Evolutionary conservation across 2,329 filamentous ascomycete species (phyloP), one percentile per base, ranked within the genome.

Genomic region (Zasmidium cellare): DNA sequence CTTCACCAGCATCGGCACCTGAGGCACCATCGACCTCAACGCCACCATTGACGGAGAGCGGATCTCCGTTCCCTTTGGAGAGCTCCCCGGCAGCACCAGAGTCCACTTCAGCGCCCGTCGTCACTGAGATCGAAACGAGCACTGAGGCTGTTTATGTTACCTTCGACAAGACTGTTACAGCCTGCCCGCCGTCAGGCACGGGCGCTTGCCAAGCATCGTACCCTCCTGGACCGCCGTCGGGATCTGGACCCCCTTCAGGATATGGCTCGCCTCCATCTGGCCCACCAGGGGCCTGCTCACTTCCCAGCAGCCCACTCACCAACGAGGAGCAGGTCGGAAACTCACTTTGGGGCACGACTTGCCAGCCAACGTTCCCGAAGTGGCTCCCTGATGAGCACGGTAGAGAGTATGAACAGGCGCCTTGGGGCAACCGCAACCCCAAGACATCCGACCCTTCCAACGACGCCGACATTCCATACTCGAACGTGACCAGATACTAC

Each of bases 401-500:
- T 47, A 58, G 35, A n/a, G 23, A 16, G 7, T 67, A 57, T 49
- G 25, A 35, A 1, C 54, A 53, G n/a, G 56, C 60, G 11, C 67
- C 67, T 9, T 70, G 67, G 67, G 67, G 67, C 9, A 56, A 63
- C 19, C 55, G 59, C 19, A 66, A 61, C 3, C 56, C 59, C 22
- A 57, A 61, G 18, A 67, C 65, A 35, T 67, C 64, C 11, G 66
- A 70, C 48, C 66, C 69, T 3, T 70, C 68, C 51, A 62, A 63
- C 53, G 57, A 62, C 50, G 53, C 55, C 22, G 54, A 64, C 16
- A 62, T 64, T 25, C 70, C 70, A 11, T 63, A 67, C 35, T 69
- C 68, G 9, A 65, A 65, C 18, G 64, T 67, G 5, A 69, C 66
- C 11, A 65, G 68, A 7, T 62, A 62, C 53, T 71, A 70, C 57